Evolutionary conservation across 179 eudicot genomes (phyloP).

Genomic region (Nepenthes alata): DNA sequence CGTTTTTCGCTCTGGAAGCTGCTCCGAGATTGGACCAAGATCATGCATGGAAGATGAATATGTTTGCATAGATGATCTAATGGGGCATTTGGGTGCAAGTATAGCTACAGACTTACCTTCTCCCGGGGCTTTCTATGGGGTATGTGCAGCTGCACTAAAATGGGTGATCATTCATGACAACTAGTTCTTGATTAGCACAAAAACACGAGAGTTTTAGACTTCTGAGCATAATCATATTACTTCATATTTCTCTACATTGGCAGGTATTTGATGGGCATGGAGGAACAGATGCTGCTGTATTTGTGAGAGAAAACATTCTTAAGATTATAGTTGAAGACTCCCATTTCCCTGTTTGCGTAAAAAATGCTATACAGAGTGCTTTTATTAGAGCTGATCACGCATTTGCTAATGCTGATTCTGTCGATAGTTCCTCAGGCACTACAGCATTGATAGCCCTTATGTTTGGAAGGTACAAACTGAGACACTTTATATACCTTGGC

Average conservation of each 20-base stretch:
- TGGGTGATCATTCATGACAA: not conserved
- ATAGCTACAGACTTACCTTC: slow-evolving; percentile 18
- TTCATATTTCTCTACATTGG: not conserved
- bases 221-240: not conserved
- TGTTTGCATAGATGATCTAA: slow-evolving; percentile 39
- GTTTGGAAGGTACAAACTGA: slow-evolving; percentile 15
- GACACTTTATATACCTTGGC: not conserved
- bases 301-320: slow-evolving; percentile 17
- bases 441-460: slow-evolving; percentile 21
- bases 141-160: slow-evolving; percentile 6
- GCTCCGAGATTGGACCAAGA: slow-evolving; percentile 52
- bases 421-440: slow-evolving; percentile 22
- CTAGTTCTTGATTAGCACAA: not conserved
- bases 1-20: slow-evolving; percentile 36
- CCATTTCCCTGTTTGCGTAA: slow-evolving; percentile 15
- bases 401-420: slow-evolving; percentile 11
- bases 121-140: slow-evolving; percentile 52
- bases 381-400: slow-evolving; percentile 18
- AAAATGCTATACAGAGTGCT: slow-evolving; percentile 16
- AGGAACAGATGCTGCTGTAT: slow-evolving; percentile 22
- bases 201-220: not conserved
- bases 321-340: slow-evolving; percentile 18
- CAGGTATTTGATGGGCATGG: slow-evolving; percentile 31
- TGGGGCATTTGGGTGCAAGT: slow-evolving; percentile 18
- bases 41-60: slow-evolving; percentile 46